Percentiles rank a stretch among this genome's conserved stretches.
Conservation (phyloP, 768 basidiomycete genomes). For the Xerocomellus amylosporus region DNA sequence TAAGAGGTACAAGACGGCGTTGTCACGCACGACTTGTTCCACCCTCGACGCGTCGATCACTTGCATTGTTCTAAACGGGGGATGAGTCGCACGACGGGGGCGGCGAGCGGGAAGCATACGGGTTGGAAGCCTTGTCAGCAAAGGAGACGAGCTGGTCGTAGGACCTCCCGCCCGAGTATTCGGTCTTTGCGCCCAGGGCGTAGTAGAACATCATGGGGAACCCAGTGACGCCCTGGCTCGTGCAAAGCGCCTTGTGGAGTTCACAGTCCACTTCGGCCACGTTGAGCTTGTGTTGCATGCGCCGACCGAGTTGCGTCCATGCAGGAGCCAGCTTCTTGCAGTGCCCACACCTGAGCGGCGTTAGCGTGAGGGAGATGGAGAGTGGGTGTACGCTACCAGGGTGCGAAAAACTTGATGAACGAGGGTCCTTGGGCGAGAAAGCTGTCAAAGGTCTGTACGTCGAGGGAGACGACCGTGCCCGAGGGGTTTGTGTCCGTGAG, state of each 20-base stretch:
- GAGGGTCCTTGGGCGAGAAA: slow-evolving; percentile 46
- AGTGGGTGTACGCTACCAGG: slow-evolving; percentile 54
- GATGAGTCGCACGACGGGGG: background rate
- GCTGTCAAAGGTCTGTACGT: slow-evolving; percentile 36
- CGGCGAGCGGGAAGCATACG: slow-evolving; percentile 45
- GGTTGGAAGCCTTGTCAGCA: slow-evolving; percentile 67
- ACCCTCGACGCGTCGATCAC: slow-evolving; percentile 10
- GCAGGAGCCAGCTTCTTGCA: slow-evolving; percentile 90
- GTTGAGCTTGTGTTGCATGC: slow-evolving; percentile 67
- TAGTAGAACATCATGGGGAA: slow-evolving; percentile 84
- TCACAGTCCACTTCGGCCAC: slow-evolving; percentile 93
- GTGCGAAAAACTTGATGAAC: slow-evolving; percentile 85
- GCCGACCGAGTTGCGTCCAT: slow-evolving; percentile 72
- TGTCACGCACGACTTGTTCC: slow-evolving; percentile 9
- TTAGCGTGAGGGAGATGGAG: background rate
- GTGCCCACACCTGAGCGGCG: slow-evolving; percentile 71
- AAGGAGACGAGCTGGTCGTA: slow-evolving; percentile 71
- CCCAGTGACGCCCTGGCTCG: slow-evolving; percentile 61
- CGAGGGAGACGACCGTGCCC: slow-evolving; percentile 25
- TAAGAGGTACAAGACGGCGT: slow-evolving; percentile 43
- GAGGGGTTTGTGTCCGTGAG: slow-evolving; percentile 22
- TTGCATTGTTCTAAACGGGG: slow-evolving; percentile 19
- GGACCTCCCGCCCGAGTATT: slow-evolving; percentile 73
- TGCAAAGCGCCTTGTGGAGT: slow-evolving; percentile 63
- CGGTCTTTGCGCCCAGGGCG: slow-evolving; percentile 55